phyloP scores from a whole-genome alignment of 2,329 filamentous ascomycete species.

The Plenodomus tracheiphilus region DNA sequence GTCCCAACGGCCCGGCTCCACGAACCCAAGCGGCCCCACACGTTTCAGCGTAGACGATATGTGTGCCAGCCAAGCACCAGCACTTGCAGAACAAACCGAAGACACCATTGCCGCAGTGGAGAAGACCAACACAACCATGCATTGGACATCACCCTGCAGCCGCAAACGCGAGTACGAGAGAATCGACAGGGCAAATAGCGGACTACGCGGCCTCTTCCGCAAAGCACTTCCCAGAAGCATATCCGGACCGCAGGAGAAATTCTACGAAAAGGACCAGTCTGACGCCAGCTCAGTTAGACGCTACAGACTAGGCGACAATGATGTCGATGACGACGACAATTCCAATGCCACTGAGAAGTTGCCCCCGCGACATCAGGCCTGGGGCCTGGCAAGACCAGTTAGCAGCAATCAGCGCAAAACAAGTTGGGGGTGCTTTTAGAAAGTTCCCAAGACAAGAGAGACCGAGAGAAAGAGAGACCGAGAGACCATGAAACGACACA shows the following conservation, averaged over 20 bases:
- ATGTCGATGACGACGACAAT: conserved; percentile 20
- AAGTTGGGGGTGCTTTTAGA: not conserved
- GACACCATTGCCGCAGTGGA: conserved; percentile 10
- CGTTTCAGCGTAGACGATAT: conserved; percentile 25
- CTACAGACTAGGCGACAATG: conserved; percentile 41
- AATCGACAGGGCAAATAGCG: conserved; percentile 44
- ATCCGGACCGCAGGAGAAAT: conserved; percentile 35
- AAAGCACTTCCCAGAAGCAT: conserved; percentile 39
- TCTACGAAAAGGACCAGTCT: conserved; percentile 42
- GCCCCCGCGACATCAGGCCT: conserved; percentile 12
- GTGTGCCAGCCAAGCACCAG: conserved; percentile 10
- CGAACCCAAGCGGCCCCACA: conserved; percentile 8
- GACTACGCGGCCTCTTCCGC: conserved; percentile 38
- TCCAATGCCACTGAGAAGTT: conserved; percentile 20
- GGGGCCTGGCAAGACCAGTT: not conserved
- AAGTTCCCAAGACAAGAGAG: too few species aligned
- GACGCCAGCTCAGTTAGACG: conserved; percentile 44
- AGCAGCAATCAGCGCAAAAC: not conserved
- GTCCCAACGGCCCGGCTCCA: conserved; percentile 19
- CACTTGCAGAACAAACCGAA: conserved; percentile 21
- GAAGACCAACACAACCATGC: conserved; percentile 35
- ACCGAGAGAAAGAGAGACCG: too few species aligned
- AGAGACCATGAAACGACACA: conserved; percentile 4
- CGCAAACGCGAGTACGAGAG: conserved; percentile 41
- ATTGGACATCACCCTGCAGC: conserved; percentile 44